Conservation (phyloP, 1,284 basidiomycete genomes). For the Hypsizygus ulmarius region DNA sequence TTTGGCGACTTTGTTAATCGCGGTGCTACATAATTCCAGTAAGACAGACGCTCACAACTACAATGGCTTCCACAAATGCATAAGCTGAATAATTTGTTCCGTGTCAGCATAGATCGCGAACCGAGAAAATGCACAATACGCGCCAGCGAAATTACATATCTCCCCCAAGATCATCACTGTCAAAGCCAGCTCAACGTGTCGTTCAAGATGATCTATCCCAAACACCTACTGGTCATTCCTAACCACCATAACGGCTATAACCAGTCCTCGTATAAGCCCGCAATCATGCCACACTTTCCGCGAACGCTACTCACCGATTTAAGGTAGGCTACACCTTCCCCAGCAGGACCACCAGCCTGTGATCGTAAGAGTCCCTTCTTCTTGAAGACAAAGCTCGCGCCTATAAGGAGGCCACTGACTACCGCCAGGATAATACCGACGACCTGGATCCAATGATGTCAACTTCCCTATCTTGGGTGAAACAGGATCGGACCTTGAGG, state of each 20-base stretch:
- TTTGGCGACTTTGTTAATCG: background rate
- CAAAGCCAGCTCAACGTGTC: conserved; percentile 9
- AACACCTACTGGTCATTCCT: conserved; percentile 70
- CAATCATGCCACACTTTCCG: background rate
- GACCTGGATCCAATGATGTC: conserved; percentile 34
- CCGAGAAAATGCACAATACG: conserved; percentile 25
- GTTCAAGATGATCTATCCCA: background rate
- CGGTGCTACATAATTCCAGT: conserved; percentile 3
- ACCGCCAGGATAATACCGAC: conserved; percentile 83
- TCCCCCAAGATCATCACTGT: conserved; percentile 80
- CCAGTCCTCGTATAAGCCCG: conserved; percentile 10
- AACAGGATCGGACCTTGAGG: conserved; percentile 39
- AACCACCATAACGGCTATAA: conserved; percentile 79
- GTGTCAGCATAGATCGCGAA: conserved; percentile 22
- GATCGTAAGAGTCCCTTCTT: conserved; percentile 85
- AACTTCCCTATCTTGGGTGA: background rate
- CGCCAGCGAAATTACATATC: conserved; percentile 81
- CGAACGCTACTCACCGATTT: conserved; percentile 66
- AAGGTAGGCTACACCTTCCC: conserved; percentile 94
- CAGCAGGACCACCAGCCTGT: conserved; percentile 69
- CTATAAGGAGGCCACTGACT: conserved; percentile 85
- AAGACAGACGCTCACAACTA: conserved; percentile 57
- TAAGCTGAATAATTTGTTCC: conserved; percentile 54
- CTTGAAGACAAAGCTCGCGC: conserved; percentile 93
- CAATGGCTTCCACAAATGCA: conserved; percentile 86